phyloP scores from a whole-genome alignment of 2,329 filamentous ascomycete genomes.

The Nemania diffusa region DNA sequence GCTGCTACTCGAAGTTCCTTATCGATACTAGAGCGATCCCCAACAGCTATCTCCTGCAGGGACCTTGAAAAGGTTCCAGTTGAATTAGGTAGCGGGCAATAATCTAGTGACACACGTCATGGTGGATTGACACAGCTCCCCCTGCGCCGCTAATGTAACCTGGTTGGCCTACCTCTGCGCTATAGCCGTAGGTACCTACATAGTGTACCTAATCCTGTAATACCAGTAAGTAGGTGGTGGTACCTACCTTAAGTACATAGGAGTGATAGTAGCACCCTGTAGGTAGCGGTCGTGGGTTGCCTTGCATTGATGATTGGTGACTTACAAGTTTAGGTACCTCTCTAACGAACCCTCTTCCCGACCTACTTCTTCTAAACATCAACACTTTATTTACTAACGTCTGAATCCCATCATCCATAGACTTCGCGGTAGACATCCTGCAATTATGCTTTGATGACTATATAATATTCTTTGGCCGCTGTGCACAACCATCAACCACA shows the following conservation, averaged over 20 bases:
- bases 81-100: too few species aligned
- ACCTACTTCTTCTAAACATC: not conserved
- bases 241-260: too few species aligned
- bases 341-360: too few species aligned
- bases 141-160: not conserved
- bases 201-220: not conserved
- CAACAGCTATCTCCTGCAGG: too few species aligned
- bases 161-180: too few species aligned
- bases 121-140: not conserved
- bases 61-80: too few species aligned
- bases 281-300: not conserved
- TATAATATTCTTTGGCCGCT: not conserved
- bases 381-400: not conserved
- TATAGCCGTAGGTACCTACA: not conserved
- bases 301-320: not conserved
- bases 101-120: conserved; percentile 14
- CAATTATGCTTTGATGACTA: not conserved
- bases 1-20: conserved; percentile 19
- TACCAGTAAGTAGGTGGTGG: too few species aligned
- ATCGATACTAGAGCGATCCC: conserved; percentile 24
- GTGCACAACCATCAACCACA: not conserved
- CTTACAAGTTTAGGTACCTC: not conserved
- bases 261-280: too few species aligned
- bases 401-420: too few species aligned
- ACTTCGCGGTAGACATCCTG: not conserved